Evolutionary conservation across 257 asterid genomes (phyloP).

Genomic region (Gentiana dahurica): DNA sequence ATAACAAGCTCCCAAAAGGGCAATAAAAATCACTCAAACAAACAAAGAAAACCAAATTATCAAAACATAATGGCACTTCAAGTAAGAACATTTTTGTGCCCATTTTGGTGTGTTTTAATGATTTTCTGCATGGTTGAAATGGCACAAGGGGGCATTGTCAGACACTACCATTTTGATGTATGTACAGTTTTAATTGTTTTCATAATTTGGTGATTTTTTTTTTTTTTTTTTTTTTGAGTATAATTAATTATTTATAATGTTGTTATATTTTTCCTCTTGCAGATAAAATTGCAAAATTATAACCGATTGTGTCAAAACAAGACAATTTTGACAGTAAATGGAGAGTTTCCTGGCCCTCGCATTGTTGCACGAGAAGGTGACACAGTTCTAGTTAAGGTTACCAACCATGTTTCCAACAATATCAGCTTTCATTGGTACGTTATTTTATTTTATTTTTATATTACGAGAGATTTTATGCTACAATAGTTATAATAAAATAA

Average conservation of each 20-base stretch:
- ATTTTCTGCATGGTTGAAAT: slow-evolving; percentile 10
- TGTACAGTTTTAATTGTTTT: not conserved
- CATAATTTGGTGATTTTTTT: no score
- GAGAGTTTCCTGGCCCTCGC: slow-evolving; percentile 57
- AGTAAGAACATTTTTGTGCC: slow-evolving; percentile 4
- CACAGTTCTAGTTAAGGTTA: slow-evolving; percentile 38
- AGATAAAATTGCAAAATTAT: slow-evolving; percentile 48
- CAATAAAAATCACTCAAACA: slow-evolving; percentile 3
- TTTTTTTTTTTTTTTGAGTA: not conserved
- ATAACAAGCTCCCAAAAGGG: slow-evolving; percentile 4
- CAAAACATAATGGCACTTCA: slow-evolving; percentile 3
- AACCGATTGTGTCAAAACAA: slow-evolving; percentile 52
- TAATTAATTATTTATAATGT: not conserved
- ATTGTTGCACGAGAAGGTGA: slow-evolving; percentile 62
- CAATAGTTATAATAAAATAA: no score
- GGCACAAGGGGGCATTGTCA: slow-evolving; percentile 11
- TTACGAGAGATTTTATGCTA: no score
- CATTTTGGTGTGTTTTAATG: slow-evolving; percentile 4
- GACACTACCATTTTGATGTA: slow-evolving; percentile 11
- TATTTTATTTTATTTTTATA: no score
- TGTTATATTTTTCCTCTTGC: slow-evolving; percentile 2
- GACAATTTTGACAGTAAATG: slow-evolving; percentile 49
- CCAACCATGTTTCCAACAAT: slow-evolving; percentile 49
- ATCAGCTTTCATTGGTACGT: slow-evolving; percentile 57
- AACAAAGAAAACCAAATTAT: no score